Base-by-base conservation (phyloP, 805 yeast species). In the Yamadazyma ubonensis region DNA sequence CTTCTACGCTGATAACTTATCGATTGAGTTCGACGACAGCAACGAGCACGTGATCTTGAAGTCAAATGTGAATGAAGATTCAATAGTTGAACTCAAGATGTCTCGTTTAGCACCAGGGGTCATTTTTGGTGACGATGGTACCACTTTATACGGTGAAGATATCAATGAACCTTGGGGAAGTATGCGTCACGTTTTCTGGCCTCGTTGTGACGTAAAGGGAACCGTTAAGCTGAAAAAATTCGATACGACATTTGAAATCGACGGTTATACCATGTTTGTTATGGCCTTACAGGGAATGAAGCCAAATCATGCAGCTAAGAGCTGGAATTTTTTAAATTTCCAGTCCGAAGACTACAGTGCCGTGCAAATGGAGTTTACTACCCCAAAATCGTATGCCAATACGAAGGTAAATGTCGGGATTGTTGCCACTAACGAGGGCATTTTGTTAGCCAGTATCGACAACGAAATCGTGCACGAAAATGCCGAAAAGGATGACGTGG, bases 231-330 rank as follows among this genome's bases (percentile, higher is more conserved):
- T 21, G 17, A 60, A 74, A 59, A 37, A 59, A 36, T 43, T 45
- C 26, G 48, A 53, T 38, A 52, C 52, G 26, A 46, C 54, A 3
- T 53, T 71, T 36, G 69, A 62, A 20, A 58, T 76, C 37, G 59
- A 71, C 29, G 80, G 78, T 27, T 60, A 55, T 40, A 64, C 88
- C 36, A 85, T 93, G 95, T 90, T 81, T 58, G 96, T 91, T 39
- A 83, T 86, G 91, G 99, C 99, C 5, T 69, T 88, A 51, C 99
- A 93, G 70, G 98, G 98, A 46, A 90, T 93, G 98, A 93, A 93
- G 65, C 99, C 99, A 6, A 97, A 93, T 64, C 99, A 93, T 65
- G 96, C 97, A 25, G 99, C 99, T 41, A 87, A 95, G 45, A 67
- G 88, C 16, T 93, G 99, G 99, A 93, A 91, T 66, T 93, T 93